Base-by-base conservation (phyloP, 2,329 filamentous ascomycete genomes). In the Exophiala sp. region DNA sequence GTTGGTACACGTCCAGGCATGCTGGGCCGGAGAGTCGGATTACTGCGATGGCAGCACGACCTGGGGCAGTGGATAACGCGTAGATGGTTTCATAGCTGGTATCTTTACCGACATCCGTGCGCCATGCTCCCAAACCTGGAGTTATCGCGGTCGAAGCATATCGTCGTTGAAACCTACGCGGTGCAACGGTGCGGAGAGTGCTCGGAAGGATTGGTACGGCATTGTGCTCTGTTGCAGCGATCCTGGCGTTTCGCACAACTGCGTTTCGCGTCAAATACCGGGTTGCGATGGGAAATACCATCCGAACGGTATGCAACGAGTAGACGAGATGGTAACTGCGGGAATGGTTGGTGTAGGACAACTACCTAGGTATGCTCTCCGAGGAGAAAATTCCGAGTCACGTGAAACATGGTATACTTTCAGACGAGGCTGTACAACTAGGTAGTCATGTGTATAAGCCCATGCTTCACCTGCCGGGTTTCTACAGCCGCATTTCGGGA, bases 31-130 rank as follows among this genome's bases (percentile, higher is more conserved):
- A 96, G 21, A 95, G 76, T 11, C 93, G 81, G 45, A 97, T 82
- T 29, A 97, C 83, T 1, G 91, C 91, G 65, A 98, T 95, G 1
- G 89, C 93, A 37, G 88, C 89, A 64, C 82, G 82, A 1, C 91
- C 93, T 9, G 85, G 74, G 0, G 88, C 88, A 0, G 90, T 94
- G 0, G 91, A 96, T 1, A 97, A 72, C 0, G 93, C 93, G 67
- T 95, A 97, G 46, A 98, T 95, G 1, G 91, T 97, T 27, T 62
- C 60, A 23, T 47, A 43, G 3, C 24, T 14, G 2, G 34, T 7
- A n/a, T 7, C 7, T n/a, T 13, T 32, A n/a, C 29, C 11, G 29
- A 30, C 8, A 10, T 30, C 27, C 7, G 32, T 8, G 10, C 10
- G 38, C 53, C 53, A 56, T 34, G 27, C 32, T n/a, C 37, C 46